Conservation (phyloP, 345 rosid genomes). For the Euclidium syriacum region DNA sequence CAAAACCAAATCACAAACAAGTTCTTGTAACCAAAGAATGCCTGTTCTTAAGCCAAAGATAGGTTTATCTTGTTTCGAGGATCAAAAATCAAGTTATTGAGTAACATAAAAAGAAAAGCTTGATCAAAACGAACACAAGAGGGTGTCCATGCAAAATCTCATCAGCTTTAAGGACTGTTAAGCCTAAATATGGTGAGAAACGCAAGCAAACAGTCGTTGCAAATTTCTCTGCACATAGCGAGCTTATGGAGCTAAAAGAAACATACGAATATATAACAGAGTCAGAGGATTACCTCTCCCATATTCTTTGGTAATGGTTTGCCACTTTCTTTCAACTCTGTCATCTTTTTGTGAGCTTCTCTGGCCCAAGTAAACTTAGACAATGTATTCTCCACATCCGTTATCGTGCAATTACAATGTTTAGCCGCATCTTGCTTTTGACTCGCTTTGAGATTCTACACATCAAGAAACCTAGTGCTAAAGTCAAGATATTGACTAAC, state of each 20-base stretch:
- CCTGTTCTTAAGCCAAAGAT: background rate
- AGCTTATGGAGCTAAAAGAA: background rate
- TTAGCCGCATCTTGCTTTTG: conserved; percentile 87
- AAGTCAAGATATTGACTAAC: conserved; percentile 28
- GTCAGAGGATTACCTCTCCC: conserved; percentile 56
- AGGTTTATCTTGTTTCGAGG: background rate
- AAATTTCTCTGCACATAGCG: background rate
- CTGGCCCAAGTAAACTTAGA: conserved; percentile 88
- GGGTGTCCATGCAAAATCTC: background rate
- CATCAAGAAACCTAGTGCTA: conserved; percentile 47
- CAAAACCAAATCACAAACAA: background rate
- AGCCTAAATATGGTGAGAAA: background rate
- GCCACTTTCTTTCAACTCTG: conserved; percentile 70
- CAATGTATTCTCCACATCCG: conserved; percentile 76
- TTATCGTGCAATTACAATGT: conserved; percentile 66
- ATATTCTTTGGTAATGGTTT: conserved; percentile 80
- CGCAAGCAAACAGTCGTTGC: background rate
- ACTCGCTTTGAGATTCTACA: conserved; percentile 73
- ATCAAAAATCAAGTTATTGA: background rate
- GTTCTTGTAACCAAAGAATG: background rate
- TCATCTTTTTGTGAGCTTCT: conserved; percentile 65
- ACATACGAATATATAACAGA: background rate
- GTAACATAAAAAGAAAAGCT: background rate
- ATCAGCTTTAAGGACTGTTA: background rate
- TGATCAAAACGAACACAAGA: background rate